phyloP scores from a whole-genome alignment of 495 filamentous ascomycete genomes.

The Acidomyces sp. region DNA sequence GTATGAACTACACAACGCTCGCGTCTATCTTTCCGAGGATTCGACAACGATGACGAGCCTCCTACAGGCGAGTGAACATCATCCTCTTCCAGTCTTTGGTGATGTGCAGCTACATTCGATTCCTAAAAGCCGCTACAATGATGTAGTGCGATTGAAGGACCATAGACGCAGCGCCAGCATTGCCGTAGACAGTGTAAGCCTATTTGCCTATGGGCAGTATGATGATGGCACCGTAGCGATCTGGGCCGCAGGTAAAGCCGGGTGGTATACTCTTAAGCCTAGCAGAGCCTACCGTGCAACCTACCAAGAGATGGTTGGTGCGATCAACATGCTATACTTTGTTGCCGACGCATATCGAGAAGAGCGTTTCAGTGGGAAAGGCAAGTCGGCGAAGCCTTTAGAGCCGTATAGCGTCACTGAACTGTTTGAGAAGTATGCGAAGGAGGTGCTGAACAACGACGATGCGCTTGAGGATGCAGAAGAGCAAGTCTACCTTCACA shows the following conservation, averaged over 20 bases:
- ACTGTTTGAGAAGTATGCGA: slow-evolving; percentile 26
- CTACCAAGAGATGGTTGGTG: slow-evolving; percentile 55
- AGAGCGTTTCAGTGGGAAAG: slow-evolving; percentile 16
- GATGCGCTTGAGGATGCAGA: slow-evolving; percentile 34
- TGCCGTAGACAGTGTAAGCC: slow-evolving; percentile 47
- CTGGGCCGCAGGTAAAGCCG: slow-evolving; percentile 66
- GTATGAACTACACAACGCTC: slow-evolving; percentile 41
- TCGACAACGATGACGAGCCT: slow-evolving; percentile 40
- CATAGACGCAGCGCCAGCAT: slow-evolving; percentile 36
- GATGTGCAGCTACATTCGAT: slow-evolving; percentile 6
- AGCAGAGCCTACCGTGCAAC: slow-evolving; percentile 45
- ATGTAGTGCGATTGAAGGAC: no score
- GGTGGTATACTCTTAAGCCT: slow-evolving; percentile 64
- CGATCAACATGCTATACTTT: slow-evolving; percentile 57
- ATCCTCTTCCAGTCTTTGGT: slow-evolving; percentile 44
- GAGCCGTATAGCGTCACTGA: slow-evolving; percentile 18
- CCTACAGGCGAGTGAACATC: slow-evolving; percentile 38
- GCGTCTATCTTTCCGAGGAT: slow-evolving; percentile 30
- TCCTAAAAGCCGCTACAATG: slow-evolving; percentile 2
- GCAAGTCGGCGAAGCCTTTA: slow-evolving; percentile 1
- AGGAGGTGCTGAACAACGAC: slow-evolving; percentile 16
- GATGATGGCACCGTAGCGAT: slow-evolving; percentile 46
- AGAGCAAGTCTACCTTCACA: slow-evolving; percentile 41
- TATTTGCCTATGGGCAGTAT: slow-evolving; percentile 58
- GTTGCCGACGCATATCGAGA: slow-evolving; percentile 38